A percentile compares a stretch with the other conserved stretches of the same genome.
Evolutionary conservation across 306 rosid species (phyloP).

Genomic region (Cucurbita moschata): DNA sequence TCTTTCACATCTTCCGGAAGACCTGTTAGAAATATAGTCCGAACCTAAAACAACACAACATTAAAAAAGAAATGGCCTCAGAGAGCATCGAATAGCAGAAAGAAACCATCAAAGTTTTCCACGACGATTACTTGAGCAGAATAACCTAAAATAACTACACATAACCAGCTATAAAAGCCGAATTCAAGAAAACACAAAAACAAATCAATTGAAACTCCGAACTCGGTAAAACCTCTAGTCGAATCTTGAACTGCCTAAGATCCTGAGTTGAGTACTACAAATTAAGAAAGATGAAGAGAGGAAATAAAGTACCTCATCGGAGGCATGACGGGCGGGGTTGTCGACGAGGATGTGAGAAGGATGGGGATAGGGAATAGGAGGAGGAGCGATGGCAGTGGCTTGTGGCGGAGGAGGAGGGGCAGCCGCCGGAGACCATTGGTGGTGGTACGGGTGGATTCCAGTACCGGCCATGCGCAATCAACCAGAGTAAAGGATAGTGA

Average conservation of each 20-base stretch:
- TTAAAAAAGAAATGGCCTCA: not conserved
- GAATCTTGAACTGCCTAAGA: not conserved
- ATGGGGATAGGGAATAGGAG: conserved; percentile 23
- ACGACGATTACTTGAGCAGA: not conserved
- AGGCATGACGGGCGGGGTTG: conserved; percentile 29
- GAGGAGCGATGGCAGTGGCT: conserved; percentile 11
- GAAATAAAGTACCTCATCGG: conserved; percentile 45
- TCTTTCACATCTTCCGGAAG: conserved; percentile 93
- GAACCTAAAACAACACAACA: conserved; percentile 27
- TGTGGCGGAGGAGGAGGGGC: conserved; percentile 42
- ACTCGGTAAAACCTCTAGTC: not conserved
- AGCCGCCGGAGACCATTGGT: conserved; percentile 68
- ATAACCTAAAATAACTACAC: not conserved
- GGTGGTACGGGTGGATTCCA: conserved; percentile 91
- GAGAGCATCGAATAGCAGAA: not conserved
- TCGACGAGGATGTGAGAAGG: conserved; percentile 30
- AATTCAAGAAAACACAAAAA: not conserved
- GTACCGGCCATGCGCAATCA: conserved; percentile 55
- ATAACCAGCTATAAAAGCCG: not conserved
- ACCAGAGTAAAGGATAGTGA: no score
- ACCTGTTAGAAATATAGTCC: conserved; percentile 83
- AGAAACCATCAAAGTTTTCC: not conserved
- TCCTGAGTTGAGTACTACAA: not conserved
- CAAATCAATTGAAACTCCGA: not conserved
- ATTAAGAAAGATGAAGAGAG: not conserved